A percentile compares a stretch with the other conserved stretches of the same genome.
phyloP scores from a whole-genome alignment of 176 grass and related monocot species.

The Oropetium thomaeum region DNA sequence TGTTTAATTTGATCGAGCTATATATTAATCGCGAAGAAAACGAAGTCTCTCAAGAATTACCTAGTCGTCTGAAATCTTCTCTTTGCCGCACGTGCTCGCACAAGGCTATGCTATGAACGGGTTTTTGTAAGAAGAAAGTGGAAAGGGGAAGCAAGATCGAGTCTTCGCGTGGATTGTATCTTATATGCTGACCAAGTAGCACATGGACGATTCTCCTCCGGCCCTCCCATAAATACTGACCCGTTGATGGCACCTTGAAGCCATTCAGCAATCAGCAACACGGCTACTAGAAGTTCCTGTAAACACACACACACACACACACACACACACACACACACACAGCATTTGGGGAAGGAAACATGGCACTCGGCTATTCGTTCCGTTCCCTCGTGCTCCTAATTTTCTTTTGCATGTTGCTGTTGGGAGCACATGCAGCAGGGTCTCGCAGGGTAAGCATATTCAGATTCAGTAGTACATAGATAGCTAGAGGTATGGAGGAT shows the following conservation, averaged over 20 bases:
- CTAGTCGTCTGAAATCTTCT: too few species aligned
- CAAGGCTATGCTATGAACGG: too few species aligned
- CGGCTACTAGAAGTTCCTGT: neutral
- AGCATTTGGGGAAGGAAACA: neutral
- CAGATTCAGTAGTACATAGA: too few species aligned
- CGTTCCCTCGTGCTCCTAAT: neutral
- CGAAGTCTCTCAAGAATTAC: too few species aligned
- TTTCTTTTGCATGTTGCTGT: neutral
- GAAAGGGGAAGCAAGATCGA: neutral
- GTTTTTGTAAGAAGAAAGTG: too few species aligned
- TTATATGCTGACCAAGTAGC: neutral
- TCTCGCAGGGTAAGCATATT: neutral
- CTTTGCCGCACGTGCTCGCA: neutral
- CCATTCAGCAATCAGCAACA: neutral
- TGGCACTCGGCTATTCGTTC: neutral
- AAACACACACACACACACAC: too few species aligned
- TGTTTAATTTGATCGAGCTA: too few species aligned
- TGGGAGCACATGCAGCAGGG: neutral
- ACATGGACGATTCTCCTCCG: too few species aligned
- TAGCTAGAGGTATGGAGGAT: neutral
- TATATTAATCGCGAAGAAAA: too few species aligned
- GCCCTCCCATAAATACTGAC: neutral
- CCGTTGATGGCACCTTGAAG: neutral
- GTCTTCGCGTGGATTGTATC: neutral
- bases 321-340: too few species aligned